Evolutionary conservation across 345 rosid genomes (phyloP).

Genomic region (Aquilaria yunnanensis): DNA sequence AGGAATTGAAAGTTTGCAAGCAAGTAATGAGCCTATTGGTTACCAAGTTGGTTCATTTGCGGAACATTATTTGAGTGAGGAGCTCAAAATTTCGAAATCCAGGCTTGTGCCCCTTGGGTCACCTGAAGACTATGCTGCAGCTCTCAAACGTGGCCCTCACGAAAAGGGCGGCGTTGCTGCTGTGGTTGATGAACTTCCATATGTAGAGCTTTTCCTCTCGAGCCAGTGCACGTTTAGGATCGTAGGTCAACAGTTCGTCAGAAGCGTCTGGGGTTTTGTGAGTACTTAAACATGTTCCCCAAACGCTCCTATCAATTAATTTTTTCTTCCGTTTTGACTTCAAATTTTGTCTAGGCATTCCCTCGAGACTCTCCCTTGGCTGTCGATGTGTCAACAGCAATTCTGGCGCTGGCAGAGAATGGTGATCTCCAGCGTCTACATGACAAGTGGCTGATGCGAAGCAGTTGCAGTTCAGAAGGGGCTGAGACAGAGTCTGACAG

Average conservation of each 20-base stretch:
- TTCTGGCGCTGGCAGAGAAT: constrained; percentile 71
- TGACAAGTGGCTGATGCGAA: constrained; percentile 81
- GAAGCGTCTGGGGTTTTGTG: constrained; percentile 94
- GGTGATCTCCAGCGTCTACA: constrained; percentile 95
- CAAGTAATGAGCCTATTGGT: constrained; percentile 61
- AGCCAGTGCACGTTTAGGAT: constrained; percentile 68
- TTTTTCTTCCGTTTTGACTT: constrained; percentile 1
- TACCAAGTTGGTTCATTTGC: constrained; percentile 90
- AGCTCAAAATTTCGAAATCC: constrained; percentile 61
- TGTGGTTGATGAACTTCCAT: constrained; percentile 79
- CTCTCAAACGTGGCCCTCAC: constrained; percentile 60
- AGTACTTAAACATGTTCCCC: constrained; percentile 19
- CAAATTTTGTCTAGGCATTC: constrained; percentile 46
- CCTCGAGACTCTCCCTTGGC: constrained; percentile 91
- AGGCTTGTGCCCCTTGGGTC: constrained; percentile 73
- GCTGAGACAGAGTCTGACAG: constrained; percentile 64
- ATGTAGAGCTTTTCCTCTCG: constrained; percentile 72
- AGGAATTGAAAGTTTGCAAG: constrained; percentile 70
- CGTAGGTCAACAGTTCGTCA: constrained; percentile 81
- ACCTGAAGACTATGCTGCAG: constrained; percentile 72
- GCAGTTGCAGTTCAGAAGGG: constrained; percentile 56
- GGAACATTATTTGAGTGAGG: constrained; percentile 63
- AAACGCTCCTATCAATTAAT: background rate
- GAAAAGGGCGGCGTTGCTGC: constrained; percentile 85
- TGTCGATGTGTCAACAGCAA: constrained; percentile 77